phyloP scores from a whole-genome alignment of 345 rosid species.

The Ceriops decandra region DNA sequence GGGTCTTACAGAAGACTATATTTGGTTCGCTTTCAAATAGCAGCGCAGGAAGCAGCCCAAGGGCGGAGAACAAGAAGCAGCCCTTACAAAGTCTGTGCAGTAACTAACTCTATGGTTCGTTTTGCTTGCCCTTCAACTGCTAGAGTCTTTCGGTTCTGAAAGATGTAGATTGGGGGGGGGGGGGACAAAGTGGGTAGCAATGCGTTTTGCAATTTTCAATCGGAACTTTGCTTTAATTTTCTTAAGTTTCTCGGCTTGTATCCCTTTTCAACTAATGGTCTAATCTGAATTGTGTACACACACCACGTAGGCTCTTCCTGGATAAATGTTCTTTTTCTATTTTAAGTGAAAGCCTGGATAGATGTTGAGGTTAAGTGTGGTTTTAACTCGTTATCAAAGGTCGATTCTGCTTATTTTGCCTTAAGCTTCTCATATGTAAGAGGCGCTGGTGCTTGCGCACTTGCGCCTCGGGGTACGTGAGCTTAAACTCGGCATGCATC shows the following conservation, averaged over 20 bases:
- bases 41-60: slow-evolving; percentile 80
- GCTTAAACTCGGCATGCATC: too few relatives aligned
- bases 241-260: background rate
- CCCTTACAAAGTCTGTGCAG: slow-evolving; percentile 34
- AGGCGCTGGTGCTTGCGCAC: too few relatives aligned
- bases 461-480: too few relatives aligned
- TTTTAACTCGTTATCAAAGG: too few relatives aligned
- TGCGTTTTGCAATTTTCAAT: background rate
- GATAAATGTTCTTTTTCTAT: too few relatives aligned
- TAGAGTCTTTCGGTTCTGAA: background rate
- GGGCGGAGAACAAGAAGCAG: slow-evolving; percentile 39
- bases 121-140: slow-evolving; percentile 27
- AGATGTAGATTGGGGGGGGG: background rate
- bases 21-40: slow-evolving; percentile 73
- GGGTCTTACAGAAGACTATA: slow-evolving; percentile 69
- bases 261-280: too few relatives aligned
- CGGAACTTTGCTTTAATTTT: background rate
- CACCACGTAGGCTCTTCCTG: too few relatives aligned
- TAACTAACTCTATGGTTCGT: slow-evolving; percentile 22
- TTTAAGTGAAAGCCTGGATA: too few relatives aligned
- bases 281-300: too few relatives aligned
- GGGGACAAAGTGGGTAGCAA: background rate
- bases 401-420: too few relatives aligned
- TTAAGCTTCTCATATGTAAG: too few relatives aligned
- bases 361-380: too few relatives aligned